Evolutionary conservation across 2,329 filamentous ascomycete genomes (phyloP).

Genomic region (Calycina marina): DNA sequence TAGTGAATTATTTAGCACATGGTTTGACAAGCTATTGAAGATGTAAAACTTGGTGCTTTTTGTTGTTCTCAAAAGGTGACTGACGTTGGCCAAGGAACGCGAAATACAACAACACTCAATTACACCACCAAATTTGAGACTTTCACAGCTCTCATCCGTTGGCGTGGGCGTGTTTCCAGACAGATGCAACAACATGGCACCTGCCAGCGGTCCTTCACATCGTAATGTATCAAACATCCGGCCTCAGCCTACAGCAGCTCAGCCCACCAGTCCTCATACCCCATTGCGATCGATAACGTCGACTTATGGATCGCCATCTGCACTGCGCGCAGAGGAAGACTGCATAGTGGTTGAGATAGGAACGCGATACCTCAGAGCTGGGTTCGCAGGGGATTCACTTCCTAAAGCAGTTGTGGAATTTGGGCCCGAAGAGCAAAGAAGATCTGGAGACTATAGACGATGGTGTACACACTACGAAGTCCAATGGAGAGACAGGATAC

Average conservation of each 20-base stretch:
- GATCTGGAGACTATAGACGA: constrained; percentile 67
- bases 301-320: constrained; percentile 42
- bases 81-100: too few relatives aligned
- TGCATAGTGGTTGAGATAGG: constrained; percentile 72
- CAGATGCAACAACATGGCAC: constrained; percentile 17
- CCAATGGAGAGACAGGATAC: constrained; percentile 31
- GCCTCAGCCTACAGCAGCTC: constrained; percentile 9
- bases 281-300: constrained; percentile 37
- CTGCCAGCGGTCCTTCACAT: constrained; percentile 31
- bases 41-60: too few relatives aligned
- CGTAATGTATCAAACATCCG: constrained; percentile 44
- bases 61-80: too few relatives aligned
- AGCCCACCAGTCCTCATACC: constrained; percentile 42
- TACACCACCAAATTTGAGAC: too few relatives aligned
- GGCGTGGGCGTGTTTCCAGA: too few relatives aligned
- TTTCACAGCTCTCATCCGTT: too few relatives aligned
- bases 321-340: constrained; percentile 67
- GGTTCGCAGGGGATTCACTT: constrained; percentile 70
- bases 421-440: constrained; percentile 59
- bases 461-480: constrained; percentile 43
- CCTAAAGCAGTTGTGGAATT: constrained; percentile 61
- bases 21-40: too few relatives aligned
- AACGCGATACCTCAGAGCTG: constrained; percentile 61
- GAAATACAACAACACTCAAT: too few relatives aligned
- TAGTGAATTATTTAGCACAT: too few relatives aligned